Evolutionary conservation across 208 protist genomes (phyloP).

Genomic region (Acanthamoeba lenticulata): DNA sequence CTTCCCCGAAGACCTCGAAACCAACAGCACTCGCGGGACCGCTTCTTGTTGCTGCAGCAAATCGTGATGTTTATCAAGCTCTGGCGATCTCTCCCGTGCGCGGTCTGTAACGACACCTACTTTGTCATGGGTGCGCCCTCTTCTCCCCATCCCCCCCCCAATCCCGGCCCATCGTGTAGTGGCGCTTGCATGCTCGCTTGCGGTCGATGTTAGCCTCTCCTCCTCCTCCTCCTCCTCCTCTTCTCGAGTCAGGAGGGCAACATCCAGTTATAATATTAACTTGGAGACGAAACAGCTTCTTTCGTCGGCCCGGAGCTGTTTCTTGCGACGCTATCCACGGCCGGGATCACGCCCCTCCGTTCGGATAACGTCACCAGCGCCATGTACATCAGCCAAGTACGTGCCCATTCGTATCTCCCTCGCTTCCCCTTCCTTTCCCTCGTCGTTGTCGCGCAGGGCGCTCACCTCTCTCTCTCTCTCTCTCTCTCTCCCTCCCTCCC

Average conservation of each 20-base stretch:
- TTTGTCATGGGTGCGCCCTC: constrained; percentile 27
- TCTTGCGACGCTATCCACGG: background rate
- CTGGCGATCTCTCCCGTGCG: background rate
- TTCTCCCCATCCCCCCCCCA: background rate
- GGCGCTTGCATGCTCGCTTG: background rate
- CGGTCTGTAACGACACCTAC: background rate
- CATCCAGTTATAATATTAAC: too few species aligned
- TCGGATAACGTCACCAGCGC: background rate
- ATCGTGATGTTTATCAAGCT: background rate
- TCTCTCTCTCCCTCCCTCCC: too few species aligned
- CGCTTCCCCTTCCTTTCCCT: background rate
- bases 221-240: background rate
- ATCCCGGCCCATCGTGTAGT: too few species aligned
- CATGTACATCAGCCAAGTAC: constrained; percentile 33
- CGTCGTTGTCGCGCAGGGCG: too few species aligned
- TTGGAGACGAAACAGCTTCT: background rate
- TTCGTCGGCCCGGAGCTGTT: constrained; percentile 33
- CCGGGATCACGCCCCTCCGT: background rate
- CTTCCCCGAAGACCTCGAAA: too few species aligned
- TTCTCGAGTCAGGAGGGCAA: too few species aligned
- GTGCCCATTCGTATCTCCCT: background rate
- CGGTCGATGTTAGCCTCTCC: background rate
- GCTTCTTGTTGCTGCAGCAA: background rate
- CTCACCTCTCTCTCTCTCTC: too few species aligned
- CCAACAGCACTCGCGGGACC: background rate